Conservation (phyloP, 108 stramenopile species). For the Skeletonema potamos region DNA sequence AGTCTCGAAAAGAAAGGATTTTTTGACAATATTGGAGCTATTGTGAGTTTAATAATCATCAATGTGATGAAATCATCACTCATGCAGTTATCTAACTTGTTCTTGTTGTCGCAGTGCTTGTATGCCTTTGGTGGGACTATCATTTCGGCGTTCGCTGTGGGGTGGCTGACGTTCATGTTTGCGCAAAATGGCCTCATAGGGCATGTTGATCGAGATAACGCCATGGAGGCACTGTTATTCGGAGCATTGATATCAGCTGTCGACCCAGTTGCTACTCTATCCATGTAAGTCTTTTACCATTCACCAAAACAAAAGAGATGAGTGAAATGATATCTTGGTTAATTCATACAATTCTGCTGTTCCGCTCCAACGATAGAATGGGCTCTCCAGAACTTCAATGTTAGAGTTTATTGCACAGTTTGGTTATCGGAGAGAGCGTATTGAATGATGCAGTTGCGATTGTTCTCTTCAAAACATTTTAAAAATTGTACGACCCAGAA, state of each 20-base stretch:
- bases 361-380: background rate
- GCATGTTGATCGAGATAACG: conserved; percentile 81
- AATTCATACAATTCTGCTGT: background rate
- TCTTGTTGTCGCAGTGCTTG: conserved; percentile 31
- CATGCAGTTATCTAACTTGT: too few species aligned
- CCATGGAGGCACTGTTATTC: conserved; percentile 95
- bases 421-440: conserved; percentile 97
- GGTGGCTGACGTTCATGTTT: conserved; percentile 73
- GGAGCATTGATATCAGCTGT: conserved; percentile 94
- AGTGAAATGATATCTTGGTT: background rate
- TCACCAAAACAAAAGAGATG: conserved; percentile 40
- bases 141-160: conserved; percentile 93
- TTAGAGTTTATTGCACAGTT: conserved; percentile 89
- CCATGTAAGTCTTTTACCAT: conserved; percentile 75
- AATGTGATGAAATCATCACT: too few species aligned
- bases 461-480: conserved; percentile 95
- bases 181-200: conserved; percentile 72
- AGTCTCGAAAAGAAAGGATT: conserved; percentile 87
- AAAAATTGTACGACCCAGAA: conserved; percentile 77
- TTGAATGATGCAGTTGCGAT: conserved; percentile 98
- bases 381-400: conserved; percentile 85
- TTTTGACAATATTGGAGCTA: conserved; percentile 94
- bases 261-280: conserved; percentile 96
- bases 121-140: conserved; percentile 95
- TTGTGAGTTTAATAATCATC: conserved; percentile 43